Evolutionary conservation across 768 basidiomycete species (phyloP).

Genomic region (Naganishia vaughanmartiniae): DNA sequence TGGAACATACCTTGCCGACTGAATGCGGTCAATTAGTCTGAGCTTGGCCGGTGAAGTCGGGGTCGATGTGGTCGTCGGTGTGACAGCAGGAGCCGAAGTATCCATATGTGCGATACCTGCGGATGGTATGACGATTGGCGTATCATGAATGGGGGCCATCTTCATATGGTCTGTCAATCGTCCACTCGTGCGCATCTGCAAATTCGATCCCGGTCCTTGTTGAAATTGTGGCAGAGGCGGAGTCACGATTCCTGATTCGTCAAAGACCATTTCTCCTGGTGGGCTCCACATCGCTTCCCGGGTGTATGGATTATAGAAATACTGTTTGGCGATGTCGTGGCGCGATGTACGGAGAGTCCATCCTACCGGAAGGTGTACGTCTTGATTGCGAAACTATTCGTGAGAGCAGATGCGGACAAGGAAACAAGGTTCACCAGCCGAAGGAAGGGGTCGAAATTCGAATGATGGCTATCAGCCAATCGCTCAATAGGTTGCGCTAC

Average conservation of each 20-base stretch:
- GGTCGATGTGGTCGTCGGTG: not conserved
- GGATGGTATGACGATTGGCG: not conserved
- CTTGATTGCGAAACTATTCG: not conserved
- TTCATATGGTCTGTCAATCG: conserved; percentile 19
- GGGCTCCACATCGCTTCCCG: conserved; percentile 6
- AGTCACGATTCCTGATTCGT: conserved; percentile 13
- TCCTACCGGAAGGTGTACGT: conserved; percentile 9
- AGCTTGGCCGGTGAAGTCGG: not conserved
- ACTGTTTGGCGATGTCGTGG: conserved; percentile 4
- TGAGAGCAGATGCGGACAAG: not conserved
- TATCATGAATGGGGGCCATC: not conserved
- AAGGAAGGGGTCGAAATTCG: not conserved
- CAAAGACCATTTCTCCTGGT: conserved; percentile 4
- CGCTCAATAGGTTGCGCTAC: not conserved
- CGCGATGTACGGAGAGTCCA: conserved; percentile 23
- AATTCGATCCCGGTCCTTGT: not conserved
- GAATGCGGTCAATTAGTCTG: conserved; percentile 20
- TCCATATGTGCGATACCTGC: not conserved
- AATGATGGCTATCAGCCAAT: conserved; percentile 26
- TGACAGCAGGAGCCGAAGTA: not conserved
- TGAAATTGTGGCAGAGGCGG: conserved; percentile 4
- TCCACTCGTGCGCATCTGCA: conserved; percentile 2
- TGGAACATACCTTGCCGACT: conserved; percentile 22
- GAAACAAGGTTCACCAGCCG: not conserved
- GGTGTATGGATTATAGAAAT: conserved; percentile 19